Percentiles rank a stretch among this genome's conserved stretches.
phyloP scores from a whole-genome alignment of 1,284 basidiomycete species.

The Fomitopsis pinicola region DNA sequence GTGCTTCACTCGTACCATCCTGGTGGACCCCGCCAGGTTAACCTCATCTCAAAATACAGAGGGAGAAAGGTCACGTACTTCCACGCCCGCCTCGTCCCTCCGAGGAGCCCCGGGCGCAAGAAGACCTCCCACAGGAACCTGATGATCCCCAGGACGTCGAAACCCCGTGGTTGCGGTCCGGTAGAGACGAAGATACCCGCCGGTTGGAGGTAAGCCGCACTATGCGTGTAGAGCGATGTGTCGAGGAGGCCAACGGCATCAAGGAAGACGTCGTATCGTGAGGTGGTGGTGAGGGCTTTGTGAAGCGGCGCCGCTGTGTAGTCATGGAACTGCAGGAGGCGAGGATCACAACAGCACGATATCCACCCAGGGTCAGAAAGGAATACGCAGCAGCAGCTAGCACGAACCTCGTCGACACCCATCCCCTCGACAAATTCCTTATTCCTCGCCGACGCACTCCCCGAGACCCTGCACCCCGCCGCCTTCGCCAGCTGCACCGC shows the following conservation, averaged over 20 bases:
- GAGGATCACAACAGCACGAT: no score
- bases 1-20: slow-evolving; percentile 29
- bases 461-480: slow-evolving; percentile 16
- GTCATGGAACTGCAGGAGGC: no score
- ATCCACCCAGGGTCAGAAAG: no score
- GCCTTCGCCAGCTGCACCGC: slow-evolving; percentile 23
- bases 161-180: slow-evolving; percentile 20
- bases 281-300: background rate
- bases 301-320: no score
- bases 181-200: slow-evolving; percentile 15
- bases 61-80: slow-evolving; percentile 24
- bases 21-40: slow-evolving; percentile 20
- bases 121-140: slow-evolving; percentile 17
- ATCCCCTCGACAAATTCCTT: slow-evolving; percentile 17
- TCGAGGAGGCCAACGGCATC: slow-evolving; percentile 33
- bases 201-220: slow-evolving; percentile 16
- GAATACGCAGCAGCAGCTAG: slow-evolving; percentile 37
- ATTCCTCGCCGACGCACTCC: slow-evolving; percentile 22
- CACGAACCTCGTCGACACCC: slow-evolving; percentile 20
- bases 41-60: no score
- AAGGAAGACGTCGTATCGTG: slow-evolving; percentile 39
- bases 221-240: slow-evolving; percentile 13
- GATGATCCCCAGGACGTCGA: slow-evolving; percentile 9
- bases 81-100: slow-evolving; percentile 40
- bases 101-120: slow-evolving; percentile 38